A percentile compares a stretch with the other conserved stretches of the same genome.
Evolutionary conservation across 805 yeast species (phyloP).

Genomic region (Sugiyamaella valdiviana): DNA sequence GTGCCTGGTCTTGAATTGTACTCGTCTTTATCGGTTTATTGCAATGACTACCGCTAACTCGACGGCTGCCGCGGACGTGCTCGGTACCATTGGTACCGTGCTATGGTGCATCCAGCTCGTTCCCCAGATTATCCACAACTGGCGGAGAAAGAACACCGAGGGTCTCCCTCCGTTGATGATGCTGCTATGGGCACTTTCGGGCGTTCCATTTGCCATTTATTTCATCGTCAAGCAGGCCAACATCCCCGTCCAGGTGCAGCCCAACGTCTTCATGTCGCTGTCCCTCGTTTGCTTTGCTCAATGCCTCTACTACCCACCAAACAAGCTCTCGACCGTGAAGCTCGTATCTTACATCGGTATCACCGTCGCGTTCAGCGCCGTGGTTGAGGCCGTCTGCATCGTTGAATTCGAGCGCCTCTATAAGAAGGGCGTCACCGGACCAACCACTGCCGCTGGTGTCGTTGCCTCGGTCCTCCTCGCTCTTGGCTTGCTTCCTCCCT

Average conservation of each 20-base stretch:
- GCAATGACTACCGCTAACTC: too few species aligned
- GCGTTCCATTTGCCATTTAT: constrained; percentile 82
- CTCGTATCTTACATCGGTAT: constrained; percentile 32
- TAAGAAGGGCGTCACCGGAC: constrained; percentile 57
- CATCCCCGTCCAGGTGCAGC: constrained; percentile 78
- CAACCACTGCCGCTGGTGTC: constrained; percentile 71
- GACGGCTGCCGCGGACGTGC: constrained; percentile 11
- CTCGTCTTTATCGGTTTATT: too few species aligned
- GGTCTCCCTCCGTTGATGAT: constrained; percentile 89
- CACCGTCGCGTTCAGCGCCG: constrained; percentile 44
- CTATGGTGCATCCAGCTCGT: constrained; percentile 89
- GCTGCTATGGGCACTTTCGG: constrained; percentile 73
- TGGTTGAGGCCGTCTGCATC: constrained; percentile 63
- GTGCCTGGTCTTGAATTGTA: too few species aligned
- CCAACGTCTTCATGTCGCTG: constrained; percentile 70
- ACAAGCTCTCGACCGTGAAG: constrained; percentile 24
- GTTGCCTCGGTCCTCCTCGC: constrained; percentile 72
- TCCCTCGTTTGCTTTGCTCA: constrained; percentile 65
- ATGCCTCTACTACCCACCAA: constrained; percentile 70
- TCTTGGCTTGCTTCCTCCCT: constrained; percentile 80
- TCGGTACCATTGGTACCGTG: constrained; percentile 85
- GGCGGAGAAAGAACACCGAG: constrained; percentile 66
- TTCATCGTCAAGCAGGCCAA: constrained; percentile 66
- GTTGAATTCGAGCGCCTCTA: constrained; percentile 57
- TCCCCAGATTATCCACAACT: constrained; percentile 78